These are phyloP conservation scores for Monarda citriodora DNA, from an alignment of 305 asterid genomes.

Conservation along the genomic window DNA sequence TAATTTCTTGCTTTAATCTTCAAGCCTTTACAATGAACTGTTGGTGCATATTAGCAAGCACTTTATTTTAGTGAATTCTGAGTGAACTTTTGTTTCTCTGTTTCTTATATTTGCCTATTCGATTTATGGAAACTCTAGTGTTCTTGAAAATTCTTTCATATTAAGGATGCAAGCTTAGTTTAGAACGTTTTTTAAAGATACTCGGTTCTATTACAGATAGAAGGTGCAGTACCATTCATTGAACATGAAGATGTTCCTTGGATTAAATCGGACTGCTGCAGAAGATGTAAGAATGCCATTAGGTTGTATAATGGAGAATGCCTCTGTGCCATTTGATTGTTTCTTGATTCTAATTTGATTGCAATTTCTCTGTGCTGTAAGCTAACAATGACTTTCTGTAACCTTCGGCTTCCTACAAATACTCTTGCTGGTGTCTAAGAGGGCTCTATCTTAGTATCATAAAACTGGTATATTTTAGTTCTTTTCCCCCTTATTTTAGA, in stretches of 20 bases:
- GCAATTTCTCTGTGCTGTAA: slow-evolving; percentile 12
- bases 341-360: slow-evolving; percentile 8
- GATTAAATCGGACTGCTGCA: slow-evolving; percentile 16
- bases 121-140: neutral
- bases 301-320: slow-evolving; percentile 21
- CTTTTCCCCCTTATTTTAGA: neutral
- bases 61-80: neutral
- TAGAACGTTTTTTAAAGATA: slow-evolving; percentile 1
- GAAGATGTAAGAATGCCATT: slow-evolving; percentile 21
- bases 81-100: slow-evolving; percentile 1
- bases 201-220: slow-evolving; percentile 27
- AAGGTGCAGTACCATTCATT: slow-evolving; percentile 17
- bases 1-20: neutral
- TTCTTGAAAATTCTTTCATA: too few relatives aligned
- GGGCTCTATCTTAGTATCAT: neutral
- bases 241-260: slow-evolving; percentile 28
- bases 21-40: too few relatives aligned
- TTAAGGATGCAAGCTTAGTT: neutral
- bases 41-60: neutral
- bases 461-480: neutral
- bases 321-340: slow-evolving; percentile 20
- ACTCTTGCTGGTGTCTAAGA: slow-evolving; percentile 1
- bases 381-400: neutral
- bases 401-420: slow-evolving; percentile 10
- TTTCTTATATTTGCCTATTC: slow-evolving; percentile 1